Conservation (phyloP, 1,284 basidiomycete genomes). For the Naganishia liquefaciens region DNA sequence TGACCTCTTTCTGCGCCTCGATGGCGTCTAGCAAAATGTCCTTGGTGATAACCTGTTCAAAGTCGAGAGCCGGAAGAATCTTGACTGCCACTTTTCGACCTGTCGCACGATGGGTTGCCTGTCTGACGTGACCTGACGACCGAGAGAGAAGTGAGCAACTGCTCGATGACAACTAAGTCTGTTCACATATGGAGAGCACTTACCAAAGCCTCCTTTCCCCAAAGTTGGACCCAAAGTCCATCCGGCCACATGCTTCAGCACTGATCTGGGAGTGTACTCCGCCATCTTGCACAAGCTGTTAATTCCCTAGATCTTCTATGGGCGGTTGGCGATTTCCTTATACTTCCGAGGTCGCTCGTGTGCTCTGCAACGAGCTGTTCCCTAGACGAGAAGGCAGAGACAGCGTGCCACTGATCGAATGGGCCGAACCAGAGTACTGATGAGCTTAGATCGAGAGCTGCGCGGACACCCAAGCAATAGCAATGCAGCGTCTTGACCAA, state of each 20-base stretch:
- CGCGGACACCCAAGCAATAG: no score
- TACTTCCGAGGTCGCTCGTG: no score
- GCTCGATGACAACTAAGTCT: not conserved
- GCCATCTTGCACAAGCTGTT: constrained; percentile 8
- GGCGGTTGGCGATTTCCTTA: no score
- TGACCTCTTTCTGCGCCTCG: constrained; percentile 52
- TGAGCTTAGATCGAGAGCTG: no score
- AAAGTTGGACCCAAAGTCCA: constrained; percentile 49
- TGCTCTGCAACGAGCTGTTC: no score
- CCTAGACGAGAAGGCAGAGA: no score
- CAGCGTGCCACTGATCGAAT: no score
- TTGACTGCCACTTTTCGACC: constrained; percentile 51
- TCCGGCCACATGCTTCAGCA: constrained; percentile 41
- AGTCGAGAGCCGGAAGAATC: constrained; percentile 49
- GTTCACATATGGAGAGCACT: constrained; percentile 25
- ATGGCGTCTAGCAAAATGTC: constrained; percentile 48
- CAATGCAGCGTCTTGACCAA: no score
- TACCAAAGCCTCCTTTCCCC: constrained; percentile 51
- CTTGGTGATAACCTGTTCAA: constrained; percentile 30
- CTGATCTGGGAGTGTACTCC: constrained; percentile 33
- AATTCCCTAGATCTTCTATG: no score
- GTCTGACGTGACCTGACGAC: constrained; percentile 51
- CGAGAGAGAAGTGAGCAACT: constrained; percentile 5
- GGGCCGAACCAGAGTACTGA: no score
- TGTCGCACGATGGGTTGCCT: constrained; percentile 45